phyloP scores from a whole-genome alignment of 2,329 filamentous ascomycete genomes.

The Biscogniauxia marginata region DNA sequence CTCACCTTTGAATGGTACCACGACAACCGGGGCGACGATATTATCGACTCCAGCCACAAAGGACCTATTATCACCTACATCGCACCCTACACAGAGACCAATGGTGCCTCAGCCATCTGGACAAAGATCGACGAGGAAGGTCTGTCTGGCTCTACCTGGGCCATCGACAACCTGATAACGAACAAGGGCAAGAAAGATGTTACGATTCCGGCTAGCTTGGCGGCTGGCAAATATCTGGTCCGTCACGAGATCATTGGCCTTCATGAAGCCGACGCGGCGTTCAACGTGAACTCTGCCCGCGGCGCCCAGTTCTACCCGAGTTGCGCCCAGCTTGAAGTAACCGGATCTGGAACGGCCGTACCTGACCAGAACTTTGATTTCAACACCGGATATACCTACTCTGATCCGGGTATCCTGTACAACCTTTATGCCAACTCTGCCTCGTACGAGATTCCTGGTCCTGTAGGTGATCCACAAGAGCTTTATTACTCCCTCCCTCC shows the following conservation, averaged over 20 bases:
- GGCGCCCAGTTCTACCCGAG: conserved; percentile 56
- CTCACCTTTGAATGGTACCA: conserved; percentile 52
- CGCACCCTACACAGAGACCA: conserved; percentile 39
- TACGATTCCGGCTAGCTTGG: conserved; percentile 44
- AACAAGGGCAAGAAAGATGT: conserved; percentile 50
- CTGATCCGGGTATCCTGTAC: conserved; percentile 53
- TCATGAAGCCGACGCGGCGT: conserved; percentile 43
- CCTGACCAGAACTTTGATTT: conserved; percentile 45
- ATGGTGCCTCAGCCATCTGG: conserved; percentile 51
- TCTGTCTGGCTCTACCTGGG: conserved; percentile 40
- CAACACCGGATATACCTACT: conserved; percentile 54
- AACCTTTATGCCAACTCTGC: conserved; percentile 46
- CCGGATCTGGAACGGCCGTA: conserved; percentile 49
- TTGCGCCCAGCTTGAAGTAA: conserved; percentile 60
- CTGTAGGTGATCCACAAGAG: conserved; percentile 2
- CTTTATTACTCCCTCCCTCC: neutral
- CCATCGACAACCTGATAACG: conserved; percentile 44
- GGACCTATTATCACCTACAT: conserved; percentile 55
- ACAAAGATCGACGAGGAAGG: conserved; percentile 42
- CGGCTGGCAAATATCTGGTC: conserved; percentile 51
- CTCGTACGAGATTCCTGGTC: conserved; percentile 28
- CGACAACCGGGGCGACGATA: conserved; percentile 48
- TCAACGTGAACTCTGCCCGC: conserved; percentile 33
- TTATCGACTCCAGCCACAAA: conserved; percentile 52
- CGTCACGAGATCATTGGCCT: conserved; percentile 56